Conservation (phyloP, 768 basidiomycete species). For the Hygrophorus pudorinus region DNA sequence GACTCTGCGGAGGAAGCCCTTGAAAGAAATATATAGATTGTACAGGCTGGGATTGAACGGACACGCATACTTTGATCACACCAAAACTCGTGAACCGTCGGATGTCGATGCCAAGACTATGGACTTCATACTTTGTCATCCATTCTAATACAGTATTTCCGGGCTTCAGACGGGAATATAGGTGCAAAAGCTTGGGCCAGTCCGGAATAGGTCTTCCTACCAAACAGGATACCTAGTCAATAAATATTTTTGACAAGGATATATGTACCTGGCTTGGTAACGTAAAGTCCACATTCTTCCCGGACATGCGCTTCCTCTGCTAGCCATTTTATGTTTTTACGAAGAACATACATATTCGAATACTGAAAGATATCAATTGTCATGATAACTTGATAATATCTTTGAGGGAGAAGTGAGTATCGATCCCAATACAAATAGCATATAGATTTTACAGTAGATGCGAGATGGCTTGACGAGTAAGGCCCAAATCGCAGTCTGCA, state of each 20-base stretch:
- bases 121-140: constrained; percentile 71
- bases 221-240: constrained; percentile 4
- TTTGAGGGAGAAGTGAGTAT: constrained; percentile 19
- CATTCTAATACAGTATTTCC: constrained; percentile 81
- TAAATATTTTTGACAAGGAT: background rate
- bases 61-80: constrained; percentile 75
- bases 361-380: constrained; percentile 96
- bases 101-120: constrained; percentile 71
- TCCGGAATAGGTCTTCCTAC: constrained; percentile 55
- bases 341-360: constrained; percentile 93
- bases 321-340: constrained; percentile 80
- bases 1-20: constrained; percentile 88
- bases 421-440: background rate
- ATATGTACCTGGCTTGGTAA: constrained; percentile 59
- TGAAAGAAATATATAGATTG: constrained; percentile 1
- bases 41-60: background rate
- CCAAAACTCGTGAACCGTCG: constrained; percentile 96
- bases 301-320: constrained; percentile 78
- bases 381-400: constrained; percentile 96
- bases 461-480: constrained; percentile 80
- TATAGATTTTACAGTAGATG: constrained; percentile 68
- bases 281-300: constrained; percentile 88
- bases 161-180: constrained; percentile 80
- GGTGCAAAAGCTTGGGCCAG: constrained; percentile 78
- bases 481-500: constrained; percentile 76